phyloP scores from a whole-genome alignment of 352 stramenopile genomes.

The Phytophthora melonis region DNA sequence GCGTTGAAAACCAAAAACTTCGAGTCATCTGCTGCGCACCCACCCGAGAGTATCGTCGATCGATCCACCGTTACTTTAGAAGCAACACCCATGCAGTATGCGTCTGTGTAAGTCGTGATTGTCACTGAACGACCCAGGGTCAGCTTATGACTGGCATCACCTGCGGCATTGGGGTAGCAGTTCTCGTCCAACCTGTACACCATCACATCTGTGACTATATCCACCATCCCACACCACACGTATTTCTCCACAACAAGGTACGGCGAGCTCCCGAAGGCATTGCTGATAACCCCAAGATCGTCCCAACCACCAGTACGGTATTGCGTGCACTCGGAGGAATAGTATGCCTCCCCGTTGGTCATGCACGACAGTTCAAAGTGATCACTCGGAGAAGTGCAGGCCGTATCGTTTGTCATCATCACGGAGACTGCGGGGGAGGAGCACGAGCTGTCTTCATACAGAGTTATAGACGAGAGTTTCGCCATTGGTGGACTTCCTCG shows the following conservation, averaged over 20 bases:
- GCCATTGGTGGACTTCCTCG: not conserved
- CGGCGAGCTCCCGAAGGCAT: conserved; percentile 4
- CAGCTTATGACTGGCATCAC: not conserved
- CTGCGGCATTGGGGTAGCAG: conserved; percentile 5
- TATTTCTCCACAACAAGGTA: conserved; percentile 16
- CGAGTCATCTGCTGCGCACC: not conserved
- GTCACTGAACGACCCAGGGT: not conserved
- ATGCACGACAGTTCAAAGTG: not conserved
- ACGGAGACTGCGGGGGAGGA: not conserved
- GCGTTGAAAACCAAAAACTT: not conserved
- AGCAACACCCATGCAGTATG: not conserved
- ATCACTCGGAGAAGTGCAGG: not conserved
- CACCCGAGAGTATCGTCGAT: not conserved
- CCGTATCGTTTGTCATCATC: not conserved
- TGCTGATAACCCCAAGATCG: conserved; percentile 9
- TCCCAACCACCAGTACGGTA: not conserved
- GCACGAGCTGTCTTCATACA: not conserved
- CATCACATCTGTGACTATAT: not conserved
- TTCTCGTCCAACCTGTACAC: conserved; percentile 11
- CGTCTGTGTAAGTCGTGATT: not conserved
- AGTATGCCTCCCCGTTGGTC: not conserved
- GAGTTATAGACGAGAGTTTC: not conserved
- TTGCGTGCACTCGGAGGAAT: conserved; percentile 3
- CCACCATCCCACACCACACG: not conserved
- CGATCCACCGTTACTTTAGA: not conserved